Base-by-base conservation (phyloP, 495 filamentous ascomycete genomes). In the Podospora appendiculata region DNA sequence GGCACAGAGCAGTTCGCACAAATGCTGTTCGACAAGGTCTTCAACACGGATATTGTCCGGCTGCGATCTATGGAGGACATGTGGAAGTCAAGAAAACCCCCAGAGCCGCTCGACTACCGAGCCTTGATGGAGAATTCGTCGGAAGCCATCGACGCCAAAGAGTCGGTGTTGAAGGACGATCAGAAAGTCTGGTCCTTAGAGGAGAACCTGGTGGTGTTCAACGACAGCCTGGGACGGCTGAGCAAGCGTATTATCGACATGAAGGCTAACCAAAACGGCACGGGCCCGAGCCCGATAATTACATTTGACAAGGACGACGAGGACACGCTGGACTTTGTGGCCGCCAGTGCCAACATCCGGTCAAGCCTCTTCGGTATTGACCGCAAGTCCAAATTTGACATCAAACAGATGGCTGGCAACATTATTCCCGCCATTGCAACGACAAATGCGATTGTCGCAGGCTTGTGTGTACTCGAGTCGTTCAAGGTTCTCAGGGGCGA, bases 341-440 rank as follows among this genome's bases (percentile, higher is more conserved):
- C 91, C 1, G 83, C 94, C 0, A 86, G 84, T 55, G 90, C 92
- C 4, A 97, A 97, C 57, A 73, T 99, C 36, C 80, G 93, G 35
- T 92, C 90, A 4, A 75, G 79, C 14, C 71, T 93, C 10, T 99
- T 97, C 61, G 86, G 82, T 44, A 94, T 99, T 47, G 88, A 93
- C 55, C 68, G 74, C 8, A 89, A 87, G 60, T 95, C 90, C 6
- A 90, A 95, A 49, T 99, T 96, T 55, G 90, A 96, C 63, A 91
- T 92, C 58, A 99, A 99, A 66, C 89, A 97, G 70, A 99, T 97
- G 90, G 93, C 93, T 19, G 93, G 93, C 47, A 97, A 97, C 60
- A 99, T 99, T 60, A 97, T 99, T 51, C 93, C 93, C 0, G 94
- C 93, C 3, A 99, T 99, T 65, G 93, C 93, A 1, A 99, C 93